Evolutionary conservation across 192 early-diverging fungal species (phyloP).

Genomic region (Diversispora eburnea): DNA sequence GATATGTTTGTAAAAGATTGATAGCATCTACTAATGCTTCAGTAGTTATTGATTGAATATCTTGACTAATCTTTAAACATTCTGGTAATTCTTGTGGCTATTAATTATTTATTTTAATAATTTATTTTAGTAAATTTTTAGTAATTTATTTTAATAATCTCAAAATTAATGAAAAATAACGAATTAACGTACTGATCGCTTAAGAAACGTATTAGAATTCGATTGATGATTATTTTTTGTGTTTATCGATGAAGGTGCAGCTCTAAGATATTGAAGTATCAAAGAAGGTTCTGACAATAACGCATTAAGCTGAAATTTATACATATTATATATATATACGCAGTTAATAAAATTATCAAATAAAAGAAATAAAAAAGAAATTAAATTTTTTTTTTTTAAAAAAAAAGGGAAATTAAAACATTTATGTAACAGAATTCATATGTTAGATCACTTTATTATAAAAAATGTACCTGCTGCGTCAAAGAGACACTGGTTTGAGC

Average conservation of each 20-base stretch:
- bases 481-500: slow-evolving; percentile 17
- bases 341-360: too few relatives aligned
- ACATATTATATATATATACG: too few relatives aligned
- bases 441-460: background rate
- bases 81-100: slow-evolving; percentile 16
- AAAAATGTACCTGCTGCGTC: slow-evolving; percentile 26
- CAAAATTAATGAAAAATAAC: too few relatives aligned
- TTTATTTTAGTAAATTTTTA: too few relatives aligned
- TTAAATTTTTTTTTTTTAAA: too few relatives aligned
- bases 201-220: too few relatives aligned
- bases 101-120: background rate
- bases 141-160: too few relatives aligned
- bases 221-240: too few relatives aligned
- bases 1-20: background rate
- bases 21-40: slow-evolving; percentile 7
- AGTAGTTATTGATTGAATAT: slow-evolving; percentile 7
- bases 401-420: background rate
- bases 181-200: background rate
- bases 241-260: too few relatives aligned
- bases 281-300: too few relatives aligned
- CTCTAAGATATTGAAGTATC: too few relatives aligned
- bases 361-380: background rate
- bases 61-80: background rate
- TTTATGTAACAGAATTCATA: background rate
- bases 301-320: too few relatives aligned